Evolutionary conservation across 2,329 filamentous ascomycete genomes (phyloP).

Genomic region (Huntiella moniliformis): DNA sequence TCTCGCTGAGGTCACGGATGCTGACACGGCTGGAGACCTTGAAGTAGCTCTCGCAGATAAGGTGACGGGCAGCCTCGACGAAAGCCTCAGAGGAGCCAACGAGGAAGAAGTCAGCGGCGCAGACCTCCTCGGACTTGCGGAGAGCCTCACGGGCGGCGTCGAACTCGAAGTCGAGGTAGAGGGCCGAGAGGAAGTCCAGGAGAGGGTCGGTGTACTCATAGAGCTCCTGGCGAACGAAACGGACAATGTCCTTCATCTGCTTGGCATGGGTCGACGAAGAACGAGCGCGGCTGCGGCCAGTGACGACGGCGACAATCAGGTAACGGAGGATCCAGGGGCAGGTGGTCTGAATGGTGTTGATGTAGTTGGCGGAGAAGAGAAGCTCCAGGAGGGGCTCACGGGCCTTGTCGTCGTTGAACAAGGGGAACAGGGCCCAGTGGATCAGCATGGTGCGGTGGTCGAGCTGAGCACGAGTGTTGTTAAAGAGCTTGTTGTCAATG

Average conservation of each 20-base stretch:
- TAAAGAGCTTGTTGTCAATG: slow-evolving; percentile 90
- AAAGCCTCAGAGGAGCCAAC: slow-evolving; percentile 68
- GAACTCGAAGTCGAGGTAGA: slow-evolving; percentile 76
- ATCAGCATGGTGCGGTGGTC: slow-evolving; percentile 93
- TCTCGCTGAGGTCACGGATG: slow-evolving; percentile 85
- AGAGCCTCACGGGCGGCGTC: slow-evolving; percentile 88
- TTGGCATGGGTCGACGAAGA: slow-evolving; percentile 86
- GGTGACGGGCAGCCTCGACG: slow-evolving; percentile 81
- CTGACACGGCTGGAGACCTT: slow-evolving; percentile 99
- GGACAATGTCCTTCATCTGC: slow-evolving; percentile 92
- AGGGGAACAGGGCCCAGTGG: slow-evolving; percentile 96
- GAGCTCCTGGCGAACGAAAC: slow-evolving; percentile 87
- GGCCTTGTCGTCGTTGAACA: slow-evolving; percentile 91
- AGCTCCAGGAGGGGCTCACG: slow-evolving; percentile 85
- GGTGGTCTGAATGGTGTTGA: slow-evolving; percentile 97
- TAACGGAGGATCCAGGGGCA: slow-evolving; percentile 96
- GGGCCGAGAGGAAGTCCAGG: slow-evolving; percentile 86
- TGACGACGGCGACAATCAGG: slow-evolving; percentile 84
- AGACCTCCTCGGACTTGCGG: slow-evolving; percentile 69
- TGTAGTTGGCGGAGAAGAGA: slow-evolving; percentile 92
- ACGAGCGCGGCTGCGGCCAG: slow-evolving; percentile 62
- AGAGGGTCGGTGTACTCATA: slow-evolving; percentile 96
- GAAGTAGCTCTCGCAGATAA: slow-evolving; percentile 98
- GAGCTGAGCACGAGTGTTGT: slow-evolving; percentile 86
- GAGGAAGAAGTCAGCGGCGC: slow-evolving; percentile 91